These are phyloP conservation scores for Ceratocystis destructans DNA, from an alignment of 2,329 filamentous ascomycete genomes.

Conservation along the genomic window DNA sequence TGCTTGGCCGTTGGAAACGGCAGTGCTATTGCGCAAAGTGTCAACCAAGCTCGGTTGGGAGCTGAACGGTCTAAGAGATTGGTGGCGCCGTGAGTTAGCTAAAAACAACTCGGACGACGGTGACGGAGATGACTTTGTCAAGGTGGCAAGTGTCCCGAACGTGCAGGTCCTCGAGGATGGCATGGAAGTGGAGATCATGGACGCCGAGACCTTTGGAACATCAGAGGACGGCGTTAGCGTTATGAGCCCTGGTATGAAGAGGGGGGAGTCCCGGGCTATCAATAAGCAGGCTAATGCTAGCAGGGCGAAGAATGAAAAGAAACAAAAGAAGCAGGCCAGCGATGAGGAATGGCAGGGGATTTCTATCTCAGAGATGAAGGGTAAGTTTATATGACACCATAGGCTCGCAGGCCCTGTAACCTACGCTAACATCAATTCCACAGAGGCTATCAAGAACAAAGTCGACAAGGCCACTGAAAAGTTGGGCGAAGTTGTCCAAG, in stretches of 20 bases:
- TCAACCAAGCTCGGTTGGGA: constrained; percentile 17
- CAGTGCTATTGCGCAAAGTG: constrained; percentile 11
- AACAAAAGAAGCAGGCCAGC: not conserved
- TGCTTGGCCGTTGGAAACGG: constrained; percentile 17
- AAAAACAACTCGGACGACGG: constrained; percentile 12
- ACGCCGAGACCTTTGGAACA: constrained; percentile 15
- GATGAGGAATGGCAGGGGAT: constrained; percentile 12
- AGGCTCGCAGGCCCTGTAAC: not conserved
- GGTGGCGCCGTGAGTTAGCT: constrained; percentile 15
- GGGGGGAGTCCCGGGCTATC: constrained; percentile 10
- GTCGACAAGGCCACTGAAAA: constrained; percentile 1
- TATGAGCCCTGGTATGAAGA: constrained; percentile 7
- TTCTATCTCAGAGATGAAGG: constrained; percentile 14
- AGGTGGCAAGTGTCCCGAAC: not conserved
- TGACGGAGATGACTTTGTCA: constrained; percentile 10
- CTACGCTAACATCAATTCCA: not conserved
- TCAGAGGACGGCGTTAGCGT: constrained; percentile 14
- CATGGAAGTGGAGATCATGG: constrained; percentile 15
- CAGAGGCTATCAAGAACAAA: constrained; percentile 14
- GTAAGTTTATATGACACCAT: not conserved
- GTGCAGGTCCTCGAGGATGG: constrained; percentile 13
- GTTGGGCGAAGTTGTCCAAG: constrained; percentile 11
- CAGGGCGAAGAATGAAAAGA: not conserved
- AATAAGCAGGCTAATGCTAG: constrained; percentile 13
- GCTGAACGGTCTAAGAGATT: constrained; percentile 6